Conservation (phyloP, 768 basidiomycete species). For the Megacollybia marginata region DNA sequence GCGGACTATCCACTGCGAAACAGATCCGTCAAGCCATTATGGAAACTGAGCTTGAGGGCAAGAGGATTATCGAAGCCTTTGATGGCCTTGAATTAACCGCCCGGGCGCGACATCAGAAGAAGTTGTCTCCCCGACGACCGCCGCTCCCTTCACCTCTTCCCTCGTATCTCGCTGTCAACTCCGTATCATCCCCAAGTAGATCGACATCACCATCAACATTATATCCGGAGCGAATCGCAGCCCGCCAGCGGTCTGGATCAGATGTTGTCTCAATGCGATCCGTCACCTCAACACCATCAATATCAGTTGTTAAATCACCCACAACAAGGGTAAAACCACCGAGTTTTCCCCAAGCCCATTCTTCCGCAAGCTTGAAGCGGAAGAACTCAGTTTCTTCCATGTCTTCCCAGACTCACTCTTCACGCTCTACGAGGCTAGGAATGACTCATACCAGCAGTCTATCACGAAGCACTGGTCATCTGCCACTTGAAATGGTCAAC, state of each 20-base stretch:
- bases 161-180: not conserved
- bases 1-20: conserved; percentile 41
- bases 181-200: not conserved
- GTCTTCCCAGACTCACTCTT: conserved; percentile 33
- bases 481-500: conserved; percentile 28
- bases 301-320: not conserved
- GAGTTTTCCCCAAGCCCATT: conserved; percentile 5
- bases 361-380: conserved; percentile 24
- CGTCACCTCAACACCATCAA: not conserved
- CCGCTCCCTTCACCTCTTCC: not conserved
- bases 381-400: conserved; percentile 49
- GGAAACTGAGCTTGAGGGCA: conserved; percentile 56
- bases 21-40: conserved; percentile 57
- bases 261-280: not conserved
- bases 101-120: conserved; percentile 37
- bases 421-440: not conserved
- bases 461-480: conserved; percentile 34
- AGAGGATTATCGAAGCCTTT: conserved; percentile 60
- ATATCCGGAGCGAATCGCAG: not conserved
- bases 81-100: conserved; percentile 56
- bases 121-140: conserved; percentile 18
- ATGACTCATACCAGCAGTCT: conserved; percentile 16
- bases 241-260: not conserved
- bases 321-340: not conserved
- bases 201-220: not conserved